A percentile compares a stretch with the other conserved stretches of the same genome.
Evolutionary conservation across 305 asterid species (phyloP).

Genomic region (Fraxinus greggii): DNA sequence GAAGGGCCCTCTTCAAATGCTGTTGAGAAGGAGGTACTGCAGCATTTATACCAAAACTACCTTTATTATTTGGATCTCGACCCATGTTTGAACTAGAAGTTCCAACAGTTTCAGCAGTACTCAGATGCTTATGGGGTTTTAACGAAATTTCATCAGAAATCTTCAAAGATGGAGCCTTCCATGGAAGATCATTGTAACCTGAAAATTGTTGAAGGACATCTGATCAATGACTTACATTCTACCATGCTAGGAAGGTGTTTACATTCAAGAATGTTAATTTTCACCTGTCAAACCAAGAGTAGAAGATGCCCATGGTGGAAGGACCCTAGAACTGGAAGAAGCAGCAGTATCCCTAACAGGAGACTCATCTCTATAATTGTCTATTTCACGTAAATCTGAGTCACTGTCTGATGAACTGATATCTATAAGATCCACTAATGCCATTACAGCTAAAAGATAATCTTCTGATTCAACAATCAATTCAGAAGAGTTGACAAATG

Average conservation of each 20-base stretch:
- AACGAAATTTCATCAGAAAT: slow-evolving; percentile 42
- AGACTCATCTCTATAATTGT: slow-evolving; percentile 60
- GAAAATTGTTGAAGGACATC: slow-evolving; percentile 28
- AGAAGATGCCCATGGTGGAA: slow-evolving; percentile 51
- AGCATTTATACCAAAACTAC: slow-evolving; percentile 30
- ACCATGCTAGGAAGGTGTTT: slow-evolving; percentile 3
- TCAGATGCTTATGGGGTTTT: slow-evolving; percentile 34
- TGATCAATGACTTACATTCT: slow-evolving; percentile 19
- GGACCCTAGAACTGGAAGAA: slow-evolving; percentile 35
- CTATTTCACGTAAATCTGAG: slow-evolving; percentile 75
- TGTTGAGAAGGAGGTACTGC: slow-evolving; percentile 31
- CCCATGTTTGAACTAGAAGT: slow-evolving; percentile 44
- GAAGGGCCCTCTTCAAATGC: slow-evolving; percentile 47
- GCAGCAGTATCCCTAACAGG: slow-evolving; percentile 55
- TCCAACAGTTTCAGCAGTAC: slow-evolving; percentile 36
- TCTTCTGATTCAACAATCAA: slow-evolving; percentile 23
- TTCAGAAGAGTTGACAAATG: slow-evolving; percentile 34
- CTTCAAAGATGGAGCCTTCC: slow-evolving; percentile 32
- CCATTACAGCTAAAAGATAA: slow-evolving; percentile 39
- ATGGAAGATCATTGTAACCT: slow-evolving; percentile 38
- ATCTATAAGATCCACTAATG: slow-evolving; percentile 50
- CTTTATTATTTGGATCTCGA: slow-evolving; percentile 28
- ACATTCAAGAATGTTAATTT: slow-evolving; percentile 13
- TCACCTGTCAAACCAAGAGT: slow-evolving; percentile 44
- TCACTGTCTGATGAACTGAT: slow-evolving; percentile 85